phyloP scores from a whole-genome alignment of 192 early-diverging fungal species.

The Gamsiella multidivaricata region DNA sequence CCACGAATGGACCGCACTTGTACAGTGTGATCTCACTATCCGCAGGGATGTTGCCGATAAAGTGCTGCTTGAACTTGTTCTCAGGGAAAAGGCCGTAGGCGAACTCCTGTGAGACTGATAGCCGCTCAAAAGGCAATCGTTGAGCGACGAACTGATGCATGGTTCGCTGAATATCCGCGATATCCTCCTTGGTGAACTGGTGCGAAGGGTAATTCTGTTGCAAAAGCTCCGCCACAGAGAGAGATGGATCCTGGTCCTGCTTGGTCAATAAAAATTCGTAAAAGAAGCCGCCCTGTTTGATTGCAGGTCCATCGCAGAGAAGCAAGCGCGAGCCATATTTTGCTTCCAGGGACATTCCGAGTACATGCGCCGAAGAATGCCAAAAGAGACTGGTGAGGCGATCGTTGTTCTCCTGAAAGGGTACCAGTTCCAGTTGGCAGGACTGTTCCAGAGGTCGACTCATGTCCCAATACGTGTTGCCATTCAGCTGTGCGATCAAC shows the following conservation, averaged over 20 bases:
- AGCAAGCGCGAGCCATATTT: constrained; percentile 74
- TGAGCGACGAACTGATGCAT: constrained; percentile 64
- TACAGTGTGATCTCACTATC: constrained; percentile 69
- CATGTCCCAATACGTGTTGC: constrained; percentile 62
- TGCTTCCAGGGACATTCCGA: constrained; percentile 77
- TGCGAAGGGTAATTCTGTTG: constrained; percentile 46
- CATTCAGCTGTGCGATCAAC: constrained; percentile 61
- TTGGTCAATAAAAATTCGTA: constrained; percentile 78
- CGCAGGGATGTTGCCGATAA: constrained; percentile 63
- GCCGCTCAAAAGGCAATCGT: constrained; percentile 71
- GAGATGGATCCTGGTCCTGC: constrained; percentile 27
- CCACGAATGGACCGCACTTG: constrained; percentile 77
- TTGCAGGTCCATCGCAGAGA: constrained; percentile 77
- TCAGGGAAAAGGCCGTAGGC: constrained; percentile 74
- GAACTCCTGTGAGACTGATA: constrained; percentile 67
- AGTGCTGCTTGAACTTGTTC: constrained; percentile 82
- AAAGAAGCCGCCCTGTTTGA: constrained; percentile 80
- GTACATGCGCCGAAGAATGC: constrained; percentile 78
- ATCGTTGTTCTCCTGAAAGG: constrained; percentile 55
- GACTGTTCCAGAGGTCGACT: constrained; percentile 56
- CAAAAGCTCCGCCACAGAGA: constrained; percentile 24
- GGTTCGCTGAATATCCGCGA: constrained; percentile 59
- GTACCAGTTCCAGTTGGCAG: constrained; percentile 56
- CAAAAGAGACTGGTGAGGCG: constrained; percentile 64
- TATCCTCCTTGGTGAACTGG: constrained; percentile 64